Base-by-base conservation (phyloP, 345 rosid genomes). In the Zanthoxylum bungeanum region DNA sequence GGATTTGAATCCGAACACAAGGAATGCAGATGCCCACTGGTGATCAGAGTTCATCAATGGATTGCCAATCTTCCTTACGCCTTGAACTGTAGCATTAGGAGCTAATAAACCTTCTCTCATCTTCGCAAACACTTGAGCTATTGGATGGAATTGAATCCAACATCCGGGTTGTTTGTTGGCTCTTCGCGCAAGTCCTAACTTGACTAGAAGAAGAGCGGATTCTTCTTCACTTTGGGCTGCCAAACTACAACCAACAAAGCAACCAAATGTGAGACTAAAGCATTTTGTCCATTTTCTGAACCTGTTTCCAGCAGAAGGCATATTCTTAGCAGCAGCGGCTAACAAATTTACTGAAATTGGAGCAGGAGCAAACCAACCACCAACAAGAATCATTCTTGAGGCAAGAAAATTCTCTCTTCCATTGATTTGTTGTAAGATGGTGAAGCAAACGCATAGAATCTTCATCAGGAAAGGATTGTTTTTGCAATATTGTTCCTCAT, bases 361-460 rank as follows among this genome's bases (percentile, higher is more conserved):
- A 14, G 88, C 87, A 0, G 97, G 92, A 71, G 93, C 98, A 76
- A 94, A 86, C 97, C 97, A 94, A 77, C 91, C 91, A 47, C 95
- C 97, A 6, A 85, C 97, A 3, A 90, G 87, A 58, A 91, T 86
- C 95, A 91, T 94, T 84, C 85, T 83, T 25, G 81, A 76, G 46
- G 98, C 85, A 28, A 92, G 81, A 66, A 79, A 80, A 77, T 85
- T 88, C 81, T 84, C 83, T 73, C 84, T 84, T 55, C 85, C 91
- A 24, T 82, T 87, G 42, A 71, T 81, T 80, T 89, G 91, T 62
- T 88, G 90, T 70, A 94, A 72, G n/a, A 94, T 62, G 28, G 82
- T 80, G 30, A 83, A 78, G 80, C 94, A 67, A 53, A 90, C 90
- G 55, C 72, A 69, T 64, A 93, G 59, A 49, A 91, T 70, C 78